phyloP scores from a whole-genome alignment of 768 basidiomycete species.

The Podaxis sp. region DNA sequence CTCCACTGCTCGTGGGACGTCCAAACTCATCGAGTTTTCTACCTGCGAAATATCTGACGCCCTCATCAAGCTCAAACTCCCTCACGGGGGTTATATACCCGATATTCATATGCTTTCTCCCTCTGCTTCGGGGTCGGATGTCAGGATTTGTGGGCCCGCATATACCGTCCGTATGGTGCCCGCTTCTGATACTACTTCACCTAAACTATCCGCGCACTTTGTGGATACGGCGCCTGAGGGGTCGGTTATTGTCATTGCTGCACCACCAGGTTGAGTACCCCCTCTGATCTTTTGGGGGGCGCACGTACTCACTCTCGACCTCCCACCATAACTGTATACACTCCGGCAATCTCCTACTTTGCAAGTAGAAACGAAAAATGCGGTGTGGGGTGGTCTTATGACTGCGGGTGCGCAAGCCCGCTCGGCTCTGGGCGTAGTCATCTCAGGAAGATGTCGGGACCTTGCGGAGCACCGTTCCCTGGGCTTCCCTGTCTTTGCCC shows the following conservation, averaged over 20 bases:
- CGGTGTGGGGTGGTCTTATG: conserved; percentile 94
- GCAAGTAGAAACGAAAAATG: conserved; percentile 64
- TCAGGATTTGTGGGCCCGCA: conserved; percentile 67
- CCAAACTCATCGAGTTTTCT: conserved; percentile 43
- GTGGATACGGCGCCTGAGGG: conserved; percentile 73
- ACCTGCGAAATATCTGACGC: conserved; percentile 90
- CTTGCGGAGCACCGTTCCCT: conserved; percentile 69
- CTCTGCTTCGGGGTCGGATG: conserved; percentile 24
- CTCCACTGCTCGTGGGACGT: conserved; percentile 11
- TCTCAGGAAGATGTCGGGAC: conserved; percentile 86
- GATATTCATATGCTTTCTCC: conserved; percentile 66
- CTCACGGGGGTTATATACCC: conserved; percentile 78
- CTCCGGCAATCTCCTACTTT: no score
- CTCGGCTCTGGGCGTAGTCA: conserved; percentile 69
- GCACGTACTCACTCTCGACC: neutral
- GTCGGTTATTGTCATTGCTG: conserved; percentile 71
- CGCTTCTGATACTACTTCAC: conserved; percentile 53
- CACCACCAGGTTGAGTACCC: conserved; percentile 57
- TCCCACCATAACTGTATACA: neutral
- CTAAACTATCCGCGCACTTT: conserved; percentile 70
- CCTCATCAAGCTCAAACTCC: conserved; percentile 71
- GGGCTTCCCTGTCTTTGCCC: conserved; percentile 79
- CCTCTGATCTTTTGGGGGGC: neutral
- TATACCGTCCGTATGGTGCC: conserved; percentile 87
- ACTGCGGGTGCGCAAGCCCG: conserved; percentile 78